phyloP scores from a whole-genome alignment of 805 yeast species.

The Jamesozyma piceae region DNA sequence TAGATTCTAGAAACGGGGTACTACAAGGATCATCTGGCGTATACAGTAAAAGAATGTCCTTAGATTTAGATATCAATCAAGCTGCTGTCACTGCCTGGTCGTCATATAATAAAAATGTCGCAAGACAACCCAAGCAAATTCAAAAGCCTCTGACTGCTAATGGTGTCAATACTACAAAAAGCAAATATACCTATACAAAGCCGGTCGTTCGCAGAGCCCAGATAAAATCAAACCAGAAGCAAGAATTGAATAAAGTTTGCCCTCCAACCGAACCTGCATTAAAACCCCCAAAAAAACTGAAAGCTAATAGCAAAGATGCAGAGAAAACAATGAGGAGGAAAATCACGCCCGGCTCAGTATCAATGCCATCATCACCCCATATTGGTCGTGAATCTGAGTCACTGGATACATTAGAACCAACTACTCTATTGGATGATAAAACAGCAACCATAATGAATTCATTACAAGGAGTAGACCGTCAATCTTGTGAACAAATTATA shows the following conservation, averaged over 20 bases:
- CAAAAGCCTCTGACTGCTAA: neutral
- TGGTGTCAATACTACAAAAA: neutral
- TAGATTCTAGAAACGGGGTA: neutral
- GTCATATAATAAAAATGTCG: neutral
- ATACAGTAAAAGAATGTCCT: neutral
- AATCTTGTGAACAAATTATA: constrained; percentile 73
- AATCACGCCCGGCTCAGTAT: neutral
- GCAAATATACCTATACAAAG: neutral
- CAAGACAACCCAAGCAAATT: neutral
- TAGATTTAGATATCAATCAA: constrained; percentile 3
- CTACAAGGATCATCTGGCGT: neutral
- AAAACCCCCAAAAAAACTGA: neutral
- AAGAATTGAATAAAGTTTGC: neutral
- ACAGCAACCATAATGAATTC: constrained; percentile 18
- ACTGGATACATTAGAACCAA: neutral
- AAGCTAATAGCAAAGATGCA: neutral
- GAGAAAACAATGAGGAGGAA: neutral
- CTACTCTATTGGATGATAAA: constrained; percentile 1
- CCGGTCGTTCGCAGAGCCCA: neutral
- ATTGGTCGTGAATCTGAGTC: neutral
- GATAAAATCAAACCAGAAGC: neutral
- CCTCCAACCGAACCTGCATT: neutral
- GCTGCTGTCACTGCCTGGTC: constrained; percentile 10
- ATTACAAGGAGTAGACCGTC: constrained; percentile 60
- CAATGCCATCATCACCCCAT: neutral